These are phyloP conservation scores for Sclerotinia borealis DNA, from an alignment of 2,329 filamentous ascomycete genomes.

Conservation along the genomic window DNA sequence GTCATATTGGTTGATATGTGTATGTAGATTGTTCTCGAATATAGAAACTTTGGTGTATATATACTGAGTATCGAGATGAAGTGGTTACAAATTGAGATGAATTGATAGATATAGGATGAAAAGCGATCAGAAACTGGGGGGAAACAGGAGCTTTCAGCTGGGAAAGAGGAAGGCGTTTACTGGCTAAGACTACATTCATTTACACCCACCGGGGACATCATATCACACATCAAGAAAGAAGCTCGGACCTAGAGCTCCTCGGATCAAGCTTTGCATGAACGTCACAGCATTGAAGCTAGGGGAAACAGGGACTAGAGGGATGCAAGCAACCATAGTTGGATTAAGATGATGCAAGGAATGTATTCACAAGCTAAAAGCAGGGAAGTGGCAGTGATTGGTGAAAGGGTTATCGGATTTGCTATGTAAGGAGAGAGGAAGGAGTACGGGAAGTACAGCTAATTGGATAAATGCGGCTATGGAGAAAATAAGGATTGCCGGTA, in stretches of 20 bases:
- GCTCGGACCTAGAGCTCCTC: slow-evolving; percentile 3
- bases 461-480: neutral
- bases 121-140: neutral
- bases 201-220: neutral
- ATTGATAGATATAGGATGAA: neutral
- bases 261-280: neutral
- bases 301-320: neutral
- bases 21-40: neutral
- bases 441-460: neutral
- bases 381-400: neutral
- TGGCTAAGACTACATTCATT: slow-evolving; percentile 2
- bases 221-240: slow-evolving; percentile 1
- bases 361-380: neutral
- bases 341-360: slow-evolving; percentile 9
- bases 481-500: neutral
- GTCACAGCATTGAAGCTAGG: neutral
- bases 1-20: slow-evolving; percentile 14
- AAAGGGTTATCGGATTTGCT: neutral
- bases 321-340: slow-evolving; percentile 3
- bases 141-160: neutral
- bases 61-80: neutral
- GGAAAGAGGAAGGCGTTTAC: neutral
- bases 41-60: neutral
- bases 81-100: neutral
- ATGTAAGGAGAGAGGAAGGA: neutral